Evolutionary conservation across 2,329 filamentous ascomycete species (phyloP), one percentile per base, ranked within the genome.

Genomic region (Cadophora sp.): DNA sequence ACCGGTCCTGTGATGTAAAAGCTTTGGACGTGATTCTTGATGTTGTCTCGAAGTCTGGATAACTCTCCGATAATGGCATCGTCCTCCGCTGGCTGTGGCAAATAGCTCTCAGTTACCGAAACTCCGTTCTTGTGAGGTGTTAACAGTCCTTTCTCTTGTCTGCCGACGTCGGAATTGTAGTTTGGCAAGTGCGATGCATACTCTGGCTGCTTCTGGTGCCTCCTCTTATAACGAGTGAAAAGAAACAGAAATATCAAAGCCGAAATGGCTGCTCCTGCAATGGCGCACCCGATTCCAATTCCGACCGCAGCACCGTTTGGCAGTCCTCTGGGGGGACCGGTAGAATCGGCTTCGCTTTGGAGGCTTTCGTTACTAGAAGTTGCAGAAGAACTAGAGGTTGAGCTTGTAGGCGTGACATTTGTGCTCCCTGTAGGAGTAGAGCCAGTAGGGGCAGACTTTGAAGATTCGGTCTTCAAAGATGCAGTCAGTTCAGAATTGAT

Each of bases 261-360:
- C 0, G 71, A 51, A 71, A 68, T 37, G 66, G 77, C 2, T 74
- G 75, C 76, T 0, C 79, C 79, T 2, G 73, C 73, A 14, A 78
- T 22, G n/a, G 79, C 70, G 65, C 76, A 77, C 1, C 76, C 80
- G n/a, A 81, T 75, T 4, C 73, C 79, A 24, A 80, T 73, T 0
- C 80, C 80, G 40, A 78, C 79, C 8, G 72, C 72, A 0, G 74
- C 74, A 7, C 77, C 78, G 8, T 19, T 34, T 4, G 55, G 29
- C 12, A 64, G 14, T 40, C 62, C 37, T 50, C 24, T 50, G 5
- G 4, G 4, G 4, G 3, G n/a, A n/a, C n/a, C n/a, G n/a, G n/a
- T 50, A 2, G n/a, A 8, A 8, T 7, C 11, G n/a, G 19, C 19
- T 50, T 50, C 19, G 46, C n/a, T 9, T 50, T 50, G 19, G n/a